Evolutionary conservation across 148 eudicot species (phyloP), one percentile per base, ranked within the genome.

Genomic region (Fagopyrum tataricum): DNA sequence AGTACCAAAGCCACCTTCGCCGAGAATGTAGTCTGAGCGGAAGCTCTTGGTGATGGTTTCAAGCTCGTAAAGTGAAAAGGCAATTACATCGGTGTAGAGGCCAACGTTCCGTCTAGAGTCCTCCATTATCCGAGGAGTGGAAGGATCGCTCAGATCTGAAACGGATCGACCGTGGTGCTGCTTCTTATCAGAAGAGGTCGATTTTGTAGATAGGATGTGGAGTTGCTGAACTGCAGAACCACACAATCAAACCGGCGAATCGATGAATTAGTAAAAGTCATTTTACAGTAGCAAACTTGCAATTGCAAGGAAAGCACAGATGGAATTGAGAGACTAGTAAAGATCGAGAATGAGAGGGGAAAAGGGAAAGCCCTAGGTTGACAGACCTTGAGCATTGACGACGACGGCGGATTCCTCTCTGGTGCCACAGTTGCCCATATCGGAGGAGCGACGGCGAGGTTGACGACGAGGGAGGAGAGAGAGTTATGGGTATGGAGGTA

Each of bases 41-140:
- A 93, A 93, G 83, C 96, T 90, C 89, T 93, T 93, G 56, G 98
- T 93, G 70, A 93, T 90, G 74, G 98, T 90, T 80, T 93, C 96
- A 4, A 93, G 90, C 85, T 93, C 98, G 42, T 82, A 90, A 1
- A 90, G 88, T 0, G 98, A 88, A 59, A 93, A 93, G 4, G 98
- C 89, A 64, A 93, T 93, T 21, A 93, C 89, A 78, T 93, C 89
- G 18, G 94, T 93, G 76, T 93, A 92, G 23, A 92, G 85, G 31
- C 82, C 83, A 6, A 87, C 86, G 70, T 92, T 92, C 68, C 84
- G 85, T 47, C 91, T 81, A 11, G 83, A 82, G 70, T 87, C 92
- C 75, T 88, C 91, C 8, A 81, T 44, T 41, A 72, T 76, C 0
- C 84, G 82, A 39, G 92, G 87, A 1, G 91, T 84, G 0, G 92